Percentiles rank a stretch among this genome's conserved stretches.
These are phyloP conservation scores for Taphrina wiesneri DNA, from an alignment of 1,139 yeast species.

Conservation along the genomic window DNA sequence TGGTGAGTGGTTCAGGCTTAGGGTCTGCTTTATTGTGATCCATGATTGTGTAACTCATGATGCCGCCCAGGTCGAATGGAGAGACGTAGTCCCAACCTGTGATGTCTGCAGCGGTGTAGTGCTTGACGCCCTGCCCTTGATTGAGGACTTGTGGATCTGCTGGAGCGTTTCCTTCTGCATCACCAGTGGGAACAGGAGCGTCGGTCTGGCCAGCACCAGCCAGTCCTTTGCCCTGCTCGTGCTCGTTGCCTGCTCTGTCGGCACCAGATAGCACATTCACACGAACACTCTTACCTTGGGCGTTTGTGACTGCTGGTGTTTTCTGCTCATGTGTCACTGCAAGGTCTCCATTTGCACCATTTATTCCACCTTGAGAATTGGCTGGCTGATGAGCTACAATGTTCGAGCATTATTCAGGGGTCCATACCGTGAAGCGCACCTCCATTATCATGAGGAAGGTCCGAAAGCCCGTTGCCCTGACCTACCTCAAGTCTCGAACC, in stretches of 20 bases:
- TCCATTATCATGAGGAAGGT: too few species aligned
- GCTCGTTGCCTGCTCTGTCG: not conserved
- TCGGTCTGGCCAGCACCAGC: not conserved
- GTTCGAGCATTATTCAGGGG: too few species aligned
- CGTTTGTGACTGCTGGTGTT: not conserved
- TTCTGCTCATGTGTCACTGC: not conserved
- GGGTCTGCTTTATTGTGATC: not conserved
- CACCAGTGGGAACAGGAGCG: too few species aligned
- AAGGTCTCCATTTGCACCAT: too few species aligned
- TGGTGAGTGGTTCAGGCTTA: conserved; percentile 21
- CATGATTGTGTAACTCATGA: conserved; percentile 8
- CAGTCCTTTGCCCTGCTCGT: not conserved
- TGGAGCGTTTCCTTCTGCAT: not conserved
- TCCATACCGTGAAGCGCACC: too few species aligned
- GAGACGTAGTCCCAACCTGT: not conserved
- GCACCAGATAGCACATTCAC: not conserved
- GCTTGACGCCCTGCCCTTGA: not conserved
- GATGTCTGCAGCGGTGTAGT: not conserved
- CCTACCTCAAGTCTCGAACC: too few species aligned
- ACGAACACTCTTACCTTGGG: not conserved
- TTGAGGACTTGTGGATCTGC: not conserved
- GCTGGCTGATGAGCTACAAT: too few species aligned
- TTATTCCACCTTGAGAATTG: too few species aligned
- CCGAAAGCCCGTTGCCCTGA: too few species aligned
- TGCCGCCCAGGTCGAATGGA: conserved; percentile 11